Percentiles rank a stretch among this genome's conserved stretches.
Evolutionary conservation across 208 protist genomes (phyloP).

Genomic region (Vickermania ingenoplastis): DNA sequence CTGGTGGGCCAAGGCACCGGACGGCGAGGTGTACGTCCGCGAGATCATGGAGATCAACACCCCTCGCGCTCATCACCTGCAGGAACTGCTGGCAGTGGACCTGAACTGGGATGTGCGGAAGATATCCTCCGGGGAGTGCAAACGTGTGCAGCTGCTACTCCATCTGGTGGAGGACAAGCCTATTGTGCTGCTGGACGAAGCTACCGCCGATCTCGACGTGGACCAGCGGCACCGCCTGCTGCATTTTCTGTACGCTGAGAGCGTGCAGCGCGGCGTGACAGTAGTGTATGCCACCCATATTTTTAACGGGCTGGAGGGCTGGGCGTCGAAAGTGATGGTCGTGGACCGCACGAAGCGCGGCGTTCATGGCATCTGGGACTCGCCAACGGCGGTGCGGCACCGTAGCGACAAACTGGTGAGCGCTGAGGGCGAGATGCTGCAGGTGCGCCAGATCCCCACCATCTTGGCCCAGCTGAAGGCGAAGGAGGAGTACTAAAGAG

Average conservation of each 20-base stretch:
- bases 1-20: conserved; percentile 65
- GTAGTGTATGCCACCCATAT: conserved; percentile 91
- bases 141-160: conserved; percentile 84
- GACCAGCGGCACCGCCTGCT: conserved; percentile 75
- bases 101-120: conserved; percentile 77
- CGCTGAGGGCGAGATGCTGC: not conserved
- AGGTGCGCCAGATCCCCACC: not conserved
- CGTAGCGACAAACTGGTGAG: not conserved
- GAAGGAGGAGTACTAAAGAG: conserved; percentile 4
- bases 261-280: conserved; percentile 62
- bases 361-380: conserved; percentile 26
- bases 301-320: conserved; percentile 84
- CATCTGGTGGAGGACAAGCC: conserved; percentile 44
- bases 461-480: conserved; percentile 14
- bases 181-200: conserved; percentile 85
- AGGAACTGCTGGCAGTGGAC: conserved; percentile 56
- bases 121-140: conserved; percentile 77
- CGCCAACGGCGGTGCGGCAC: conserved; percentile 2
- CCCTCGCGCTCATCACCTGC: conserved; percentile 34
- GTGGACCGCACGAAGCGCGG: conserved; percentile 52
- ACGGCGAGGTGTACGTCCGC: conserved; percentile 58
- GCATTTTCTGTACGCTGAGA: conserved; percentile 75
- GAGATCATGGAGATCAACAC: conserved; percentile 47
- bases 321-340: conserved; percentile 57
- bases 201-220: conserved; percentile 88